phyloP scores from a whole-genome alignment of 2,329 filamentous ascomycete genomes.

The Curvularia verruculosa region DNA sequence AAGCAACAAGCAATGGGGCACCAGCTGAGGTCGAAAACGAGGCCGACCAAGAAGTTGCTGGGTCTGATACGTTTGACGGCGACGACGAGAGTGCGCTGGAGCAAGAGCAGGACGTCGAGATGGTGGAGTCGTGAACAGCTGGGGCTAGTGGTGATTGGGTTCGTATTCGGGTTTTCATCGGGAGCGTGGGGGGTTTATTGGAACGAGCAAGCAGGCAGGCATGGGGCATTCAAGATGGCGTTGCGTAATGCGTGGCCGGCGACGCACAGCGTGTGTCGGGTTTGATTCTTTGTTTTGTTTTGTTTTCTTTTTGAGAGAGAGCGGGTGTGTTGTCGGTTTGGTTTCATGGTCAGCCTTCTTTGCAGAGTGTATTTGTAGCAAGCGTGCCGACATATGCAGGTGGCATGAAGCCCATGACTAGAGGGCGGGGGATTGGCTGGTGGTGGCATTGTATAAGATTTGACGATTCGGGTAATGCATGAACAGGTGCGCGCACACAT shows the following conservation, averaged over 20 bases:
- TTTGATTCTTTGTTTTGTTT: background rate
- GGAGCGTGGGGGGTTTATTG: constrained; percentile 23
- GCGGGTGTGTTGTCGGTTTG: background rate
- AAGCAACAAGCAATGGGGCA: constrained; percentile 1
- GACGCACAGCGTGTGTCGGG: background rate
- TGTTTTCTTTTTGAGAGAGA: background rate
- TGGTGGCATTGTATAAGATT: constrained; percentile 8
- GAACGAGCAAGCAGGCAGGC: constrained; percentile 26
- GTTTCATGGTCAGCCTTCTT: no score
- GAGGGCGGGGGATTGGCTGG: background rate
- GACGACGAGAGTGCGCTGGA: constrained; percentile 30
- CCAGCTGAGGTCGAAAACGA: constrained; percentile 2
- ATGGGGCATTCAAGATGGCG: constrained; percentile 24
- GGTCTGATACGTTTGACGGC: constrained; percentile 30
- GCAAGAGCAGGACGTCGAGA: constrained; percentile 38
- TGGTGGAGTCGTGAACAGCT: constrained; percentile 36
- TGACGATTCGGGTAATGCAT: constrained; percentile 13
- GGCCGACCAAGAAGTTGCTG: constrained; percentile 5
- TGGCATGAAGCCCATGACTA: constrained; percentile 4
- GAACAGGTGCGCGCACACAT: constrained; percentile 4
- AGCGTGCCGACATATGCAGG: background rate
- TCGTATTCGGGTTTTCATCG: constrained; percentile 22
- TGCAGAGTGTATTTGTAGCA: background rate
- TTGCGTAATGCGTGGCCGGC: constrained; percentile 26
- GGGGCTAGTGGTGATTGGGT: background rate